A percentile compares a stretch with the other conserved stretches of the same genome.
phyloP scores from a whole-genome alignment of 2,329 filamentous ascomycete genomes.

The Stachybotrys echinatus region DNA sequence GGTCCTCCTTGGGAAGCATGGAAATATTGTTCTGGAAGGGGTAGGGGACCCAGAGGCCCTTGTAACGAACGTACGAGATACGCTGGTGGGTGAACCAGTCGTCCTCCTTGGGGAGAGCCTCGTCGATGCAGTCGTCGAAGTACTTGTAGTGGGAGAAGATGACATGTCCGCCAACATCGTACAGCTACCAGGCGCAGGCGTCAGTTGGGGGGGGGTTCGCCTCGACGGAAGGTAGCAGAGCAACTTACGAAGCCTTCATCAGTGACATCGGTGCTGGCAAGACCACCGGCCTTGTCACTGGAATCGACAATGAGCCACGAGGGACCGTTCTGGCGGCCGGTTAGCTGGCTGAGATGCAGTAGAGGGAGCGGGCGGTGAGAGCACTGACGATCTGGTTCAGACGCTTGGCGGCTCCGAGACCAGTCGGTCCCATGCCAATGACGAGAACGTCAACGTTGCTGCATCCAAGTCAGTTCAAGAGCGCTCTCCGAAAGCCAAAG shows the following conservation, averaged over 20 bases:
- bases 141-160: conserved; percentile 99
- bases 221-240: conserved; percentile 7
- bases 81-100: conserved; percentile 99
- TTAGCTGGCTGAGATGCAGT: background rate
- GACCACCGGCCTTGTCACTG: conserved; percentile 86
- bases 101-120: conserved; percentile 86
- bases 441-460: conserved; percentile 95
- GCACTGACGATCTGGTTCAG: conserved; percentile 84
- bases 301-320: conserved; percentile 97
- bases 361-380: conserved; percentile 24
- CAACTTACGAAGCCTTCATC: conserved; percentile 91
- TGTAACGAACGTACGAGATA: conserved; percentile 98
- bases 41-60: conserved; percentile 94
- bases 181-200: conserved; percentile 56
- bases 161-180: conserved; percentile 97
- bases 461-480: conserved; percentile 7
- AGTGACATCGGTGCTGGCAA: conserved; percentile 91
- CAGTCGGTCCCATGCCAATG: conserved; percentile 96
- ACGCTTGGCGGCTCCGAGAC: conserved; percentile 95
- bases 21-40: conserved; percentile 99
- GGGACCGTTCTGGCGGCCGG: conserved; percentile 63
- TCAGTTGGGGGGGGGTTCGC: conserved; percentile 12
- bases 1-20: conserved; percentile 94
- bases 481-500: too few relatives aligned
- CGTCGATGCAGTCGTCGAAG: conserved; percentile 98